These are phyloP conservation scores for Alternaria hordeiaustralica DNA, from an alignment of 2,329 filamentous ascomycete species.

Conservation along the genomic window DNA sequence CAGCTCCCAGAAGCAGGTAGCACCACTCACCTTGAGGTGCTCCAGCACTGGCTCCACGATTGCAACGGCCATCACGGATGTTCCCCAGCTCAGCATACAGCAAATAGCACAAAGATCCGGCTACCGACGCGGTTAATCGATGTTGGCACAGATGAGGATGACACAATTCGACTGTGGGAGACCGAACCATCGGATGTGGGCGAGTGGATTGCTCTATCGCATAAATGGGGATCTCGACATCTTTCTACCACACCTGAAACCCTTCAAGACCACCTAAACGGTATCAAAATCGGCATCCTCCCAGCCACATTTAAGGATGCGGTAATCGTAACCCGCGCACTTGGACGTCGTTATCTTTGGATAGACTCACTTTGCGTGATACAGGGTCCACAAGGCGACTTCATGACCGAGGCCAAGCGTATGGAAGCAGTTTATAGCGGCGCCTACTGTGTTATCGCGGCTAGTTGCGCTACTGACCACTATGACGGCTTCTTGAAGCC, in stretches of 20 bases:
- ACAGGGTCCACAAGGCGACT: slow-evolving; percentile 30
- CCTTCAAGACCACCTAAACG: neutral
- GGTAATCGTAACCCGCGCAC: slow-evolving; percentile 17
- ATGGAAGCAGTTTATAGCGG: slow-evolving; percentile 37
- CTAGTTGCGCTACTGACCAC: slow-evolving; percentile 13
- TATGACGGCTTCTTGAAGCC: slow-evolving; percentile 19
- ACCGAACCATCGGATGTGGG: neutral
- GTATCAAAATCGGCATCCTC: neutral
- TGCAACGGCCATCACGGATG: slow-evolving; percentile 15
- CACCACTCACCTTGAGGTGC: slow-evolving; percentile 5
- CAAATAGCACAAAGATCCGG: neutral
- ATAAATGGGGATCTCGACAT: slow-evolving; percentile 18
- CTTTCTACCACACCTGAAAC: slow-evolving; percentile 12
- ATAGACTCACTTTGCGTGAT: slow-evolving; percentile 39
- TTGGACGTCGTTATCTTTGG: slow-evolving; percentile 32
- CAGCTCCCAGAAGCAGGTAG: slow-evolving; percentile 13
- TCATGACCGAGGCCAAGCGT: slow-evolving; percentile 17
- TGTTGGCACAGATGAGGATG: slow-evolving; percentile 3
- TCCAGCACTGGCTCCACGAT: slow-evolving; percentile 17
- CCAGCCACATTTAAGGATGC: slow-evolving; percentile 32
- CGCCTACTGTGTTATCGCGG: slow-evolving; percentile 30
- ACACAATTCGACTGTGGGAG: neutral
- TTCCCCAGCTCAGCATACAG: neutral
- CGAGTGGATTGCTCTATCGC: slow-evolving; percentile 25
- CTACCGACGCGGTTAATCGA: slow-evolving; percentile 17